A percentile compares a stretch with the other conserved stretches of the same genome.
Conservation (phyloP, 23 red algal genomes). For the Gracilaria gracilis region DNA sequence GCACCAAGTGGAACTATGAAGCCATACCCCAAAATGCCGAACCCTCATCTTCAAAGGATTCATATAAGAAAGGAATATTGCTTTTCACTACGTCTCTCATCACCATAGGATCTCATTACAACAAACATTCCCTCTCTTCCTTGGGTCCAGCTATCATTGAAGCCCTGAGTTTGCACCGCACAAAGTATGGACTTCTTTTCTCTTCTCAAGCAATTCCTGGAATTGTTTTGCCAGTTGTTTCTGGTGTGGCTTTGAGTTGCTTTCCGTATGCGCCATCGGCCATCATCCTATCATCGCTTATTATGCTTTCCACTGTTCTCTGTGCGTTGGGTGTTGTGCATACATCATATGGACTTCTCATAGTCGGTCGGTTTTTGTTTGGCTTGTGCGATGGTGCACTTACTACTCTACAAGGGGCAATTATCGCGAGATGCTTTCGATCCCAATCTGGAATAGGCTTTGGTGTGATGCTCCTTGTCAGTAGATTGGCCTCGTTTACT, state of each 20-base stretch:
- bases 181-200: slow-evolving; percentile 51
- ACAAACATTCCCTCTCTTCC: slow-evolving; percentile 55
- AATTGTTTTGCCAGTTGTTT: slow-evolving; percentile 51
- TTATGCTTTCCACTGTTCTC: slow-evolving; percentile 40
- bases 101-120: slow-evolving; percentile 71
- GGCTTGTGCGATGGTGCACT: slow-evolving; percentile 62
- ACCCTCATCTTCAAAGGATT: neutral
- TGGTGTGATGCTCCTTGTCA: slow-evolving; percentile 61
- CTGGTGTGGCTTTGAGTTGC: slow-evolving; percentile 49
- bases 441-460: slow-evolving; percentile 39
- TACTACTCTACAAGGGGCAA: slow-evolving; percentile 50
- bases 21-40: neutral
- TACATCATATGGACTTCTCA: slow-evolving; percentile 39
- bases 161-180: slow-evolving; percentile 16
- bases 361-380: slow-evolving; percentile 69
- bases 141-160: slow-evolving; percentile 56
- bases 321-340: slow-evolving; percentile 37
- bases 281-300: slow-evolving; percentile 23
- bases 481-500: slow-evolving; percentile 44
- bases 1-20: neutral
- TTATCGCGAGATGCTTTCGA: slow-evolving; percentile 56
- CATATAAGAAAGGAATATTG: neutral
- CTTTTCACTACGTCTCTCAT: slow-evolving; percentile 44
- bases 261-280: slow-evolving; percentile 42
- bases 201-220: slow-evolving; percentile 69